Evolutionary conservation across 2,329 filamentous ascomycete species (phyloP).

Genomic region (Aspergillus brunneoviolaceus): DNA sequence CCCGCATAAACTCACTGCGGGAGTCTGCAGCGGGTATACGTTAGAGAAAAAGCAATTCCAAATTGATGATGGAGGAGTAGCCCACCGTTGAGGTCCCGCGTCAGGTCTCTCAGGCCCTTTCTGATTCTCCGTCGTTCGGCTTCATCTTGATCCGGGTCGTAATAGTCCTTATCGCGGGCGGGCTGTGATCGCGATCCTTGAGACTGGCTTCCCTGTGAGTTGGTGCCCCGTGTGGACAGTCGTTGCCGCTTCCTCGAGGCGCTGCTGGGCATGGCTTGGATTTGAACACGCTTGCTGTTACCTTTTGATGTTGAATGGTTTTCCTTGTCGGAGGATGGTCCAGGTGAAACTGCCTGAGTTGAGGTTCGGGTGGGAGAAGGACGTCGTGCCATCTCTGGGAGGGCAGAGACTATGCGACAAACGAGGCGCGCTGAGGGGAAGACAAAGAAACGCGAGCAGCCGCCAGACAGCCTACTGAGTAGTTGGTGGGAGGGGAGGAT

Average conservation of each 20-base stretch:
- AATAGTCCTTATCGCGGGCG: conserved; percentile 53
- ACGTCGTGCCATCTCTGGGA: conserved; percentile 31
- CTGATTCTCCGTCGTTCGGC: conserved; percentile 71
- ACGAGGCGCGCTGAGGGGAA: conserved; percentile 6
- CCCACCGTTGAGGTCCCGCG: conserved; percentile 59
- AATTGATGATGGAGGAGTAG: too few relatives aligned
- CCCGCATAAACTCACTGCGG: conserved; percentile 67
- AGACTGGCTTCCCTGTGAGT: conserved; percentile 26
- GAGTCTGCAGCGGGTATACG: conserved; percentile 55
- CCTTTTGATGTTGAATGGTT: conserved; percentile 35
- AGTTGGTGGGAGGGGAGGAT: neutral
- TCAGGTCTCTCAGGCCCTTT: conserved; percentile 67
- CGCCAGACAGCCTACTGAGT: neutral
- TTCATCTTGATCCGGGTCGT: conserved; percentile 80
- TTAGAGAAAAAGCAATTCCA: neutral
- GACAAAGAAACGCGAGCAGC: conserved; percentile 9
- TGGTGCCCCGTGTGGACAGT: conserved; percentile 37
- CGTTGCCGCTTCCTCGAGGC: conserved; percentile 45
- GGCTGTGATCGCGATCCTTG: conserved; percentile 29
- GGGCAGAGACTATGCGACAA: conserved; percentile 15
- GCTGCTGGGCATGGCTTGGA: conserved; percentile 37
- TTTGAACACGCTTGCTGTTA: conserved; percentile 46
- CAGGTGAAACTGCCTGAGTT: conserved; percentile 33
- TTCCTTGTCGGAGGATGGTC: conserved; percentile 52
- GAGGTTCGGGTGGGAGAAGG: conserved; percentile 16